Percentiles rank a stretch among this genome's conserved stretches.
These are phyloP conservation scores for Grammothele lineata DNA, from an alignment of 768 basidiomycete species.

Conservation along the genomic window DNA sequence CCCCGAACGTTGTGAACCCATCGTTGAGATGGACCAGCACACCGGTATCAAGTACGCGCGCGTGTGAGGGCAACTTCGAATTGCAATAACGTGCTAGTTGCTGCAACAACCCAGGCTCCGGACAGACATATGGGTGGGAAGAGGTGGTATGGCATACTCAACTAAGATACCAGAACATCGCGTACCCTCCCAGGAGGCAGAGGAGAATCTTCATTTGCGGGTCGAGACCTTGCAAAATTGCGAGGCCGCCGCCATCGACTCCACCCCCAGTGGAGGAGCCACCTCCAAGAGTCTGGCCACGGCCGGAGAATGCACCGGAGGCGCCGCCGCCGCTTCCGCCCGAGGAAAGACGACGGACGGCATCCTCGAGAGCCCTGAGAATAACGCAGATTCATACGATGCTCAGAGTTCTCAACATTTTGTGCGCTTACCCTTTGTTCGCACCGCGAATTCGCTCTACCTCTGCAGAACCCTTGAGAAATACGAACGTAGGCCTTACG, in stretches of 20 bases:
- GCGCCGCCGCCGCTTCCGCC: conserved; percentile 24
- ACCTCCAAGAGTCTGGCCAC: conserved; percentile 64
- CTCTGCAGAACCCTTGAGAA: conserved; percentile 62
- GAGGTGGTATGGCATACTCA: conserved; percentile 1
- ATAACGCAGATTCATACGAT: background rate
- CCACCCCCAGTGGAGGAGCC: conserved; percentile 37
- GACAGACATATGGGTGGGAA: too few species aligned
- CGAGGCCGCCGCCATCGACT: conserved; percentile 30
- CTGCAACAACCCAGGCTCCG: too few species aligned
- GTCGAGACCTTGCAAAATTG: conserved; percentile 47
- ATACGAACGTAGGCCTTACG: conserved; percentile 78
- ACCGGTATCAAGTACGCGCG: too few species aligned
- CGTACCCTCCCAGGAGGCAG: conserved; percentile 59
- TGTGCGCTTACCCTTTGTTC: conserved; percentile 55
- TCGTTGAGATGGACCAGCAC: too few species aligned
- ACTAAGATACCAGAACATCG: conserved; percentile 45
- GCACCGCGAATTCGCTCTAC: conserved; percentile 75
- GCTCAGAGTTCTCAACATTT: background rate
- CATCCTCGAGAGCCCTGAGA: conserved; percentile 55
- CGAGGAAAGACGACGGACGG: conserved; percentile 50
- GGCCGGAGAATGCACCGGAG: conserved; percentile 56
- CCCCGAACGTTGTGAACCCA: too few species aligned
- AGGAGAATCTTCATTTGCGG: conserved; percentile 66
- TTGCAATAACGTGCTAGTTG: too few species aligned
- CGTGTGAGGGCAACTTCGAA: too few species aligned